A percentile compares a stretch with the other conserved stretches of the same genome.
phyloP scores from a whole-genome alignment of 345 rosid genomes.

The Salix dunnii region DNA sequence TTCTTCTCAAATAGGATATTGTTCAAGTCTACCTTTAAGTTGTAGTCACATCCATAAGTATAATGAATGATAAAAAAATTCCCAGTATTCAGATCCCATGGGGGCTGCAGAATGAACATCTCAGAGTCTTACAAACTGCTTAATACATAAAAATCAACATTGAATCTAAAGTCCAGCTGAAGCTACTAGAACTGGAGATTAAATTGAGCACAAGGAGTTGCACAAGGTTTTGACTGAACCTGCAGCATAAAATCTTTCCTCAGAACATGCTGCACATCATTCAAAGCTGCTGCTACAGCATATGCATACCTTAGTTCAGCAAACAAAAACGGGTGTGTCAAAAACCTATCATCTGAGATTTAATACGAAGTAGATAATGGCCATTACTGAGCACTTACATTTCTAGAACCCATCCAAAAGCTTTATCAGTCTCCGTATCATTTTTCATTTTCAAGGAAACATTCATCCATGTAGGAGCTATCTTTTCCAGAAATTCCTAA shows the following conservation, averaged over 20 bases:
- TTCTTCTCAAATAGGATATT: neutral
- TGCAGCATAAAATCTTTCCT: slow-evolving; percentile 92
- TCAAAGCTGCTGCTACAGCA: slow-evolving; percentile 94
- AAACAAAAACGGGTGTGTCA: neutral
- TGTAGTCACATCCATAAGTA: slow-evolving; percentile 92
- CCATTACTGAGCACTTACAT: slow-evolving; percentile 49
- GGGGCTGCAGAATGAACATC: slow-evolving; percentile 59
- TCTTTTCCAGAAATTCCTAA: slow-evolving; percentile 53
- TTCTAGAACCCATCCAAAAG: slow-evolving; percentile 98
- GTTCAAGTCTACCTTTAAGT: slow-evolving; percentile 55
- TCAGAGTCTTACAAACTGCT: neutral
- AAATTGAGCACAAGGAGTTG: neutral
- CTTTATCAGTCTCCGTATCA: slow-evolving; percentile 81
- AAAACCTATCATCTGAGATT: neutral
- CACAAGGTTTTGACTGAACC: slow-evolving; percentile 36
- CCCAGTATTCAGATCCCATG: slow-evolving; percentile 63
- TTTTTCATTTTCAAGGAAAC: slow-evolving; percentile 80
- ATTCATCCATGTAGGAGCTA: slow-evolving; percentile 99
- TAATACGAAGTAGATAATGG: neutral
- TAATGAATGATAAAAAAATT: slow-evolving; percentile 80
- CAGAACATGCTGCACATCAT: slow-evolving; percentile 80
- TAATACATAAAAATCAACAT: slow-evolving; percentile 2
- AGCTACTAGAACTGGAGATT: neutral
- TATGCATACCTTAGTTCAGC: slow-evolving; percentile 76
- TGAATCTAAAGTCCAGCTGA: neutral